These are phyloP conservation scores for Tieghemostelium lacteum DNA, from an alignment of 78 protist species.

Conservation along the genomic window DNA sequence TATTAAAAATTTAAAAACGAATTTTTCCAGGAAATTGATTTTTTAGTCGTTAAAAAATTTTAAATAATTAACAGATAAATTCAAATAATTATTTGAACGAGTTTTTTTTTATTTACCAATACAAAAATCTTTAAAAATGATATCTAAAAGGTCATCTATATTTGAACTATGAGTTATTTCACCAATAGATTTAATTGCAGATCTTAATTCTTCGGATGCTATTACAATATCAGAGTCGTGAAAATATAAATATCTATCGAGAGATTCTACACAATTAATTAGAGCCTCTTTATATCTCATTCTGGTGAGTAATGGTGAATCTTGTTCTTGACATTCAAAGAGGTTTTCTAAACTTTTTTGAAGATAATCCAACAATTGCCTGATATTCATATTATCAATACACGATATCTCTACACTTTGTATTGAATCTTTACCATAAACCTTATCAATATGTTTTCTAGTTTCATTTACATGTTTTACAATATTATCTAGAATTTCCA, in stretches of 20 bases:
- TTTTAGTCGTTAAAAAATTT: too few species aligned
- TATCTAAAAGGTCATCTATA: slow-evolving; percentile 89
- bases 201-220: slow-evolving; percentile 84
- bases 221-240: slow-evolving; percentile 56
- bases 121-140: slow-evolving; percentile 91
- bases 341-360: slow-evolving; percentile 6
- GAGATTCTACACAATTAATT: slow-evolving; percentile 48
- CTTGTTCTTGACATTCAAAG: slow-evolving; percentile 40
- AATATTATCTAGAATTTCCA: not conserved
- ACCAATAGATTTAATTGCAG: slow-evolving; percentile 68
- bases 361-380: slow-evolving; percentile 7
- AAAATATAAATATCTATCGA: slow-evolving; percentile 22
- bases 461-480: not conserved
- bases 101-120: slow-evolving; percentile 87
- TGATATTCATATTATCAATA: not conserved
- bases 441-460: slow-evolving; percentile 3
- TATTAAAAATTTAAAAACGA: too few species aligned
- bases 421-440: too few species aligned
- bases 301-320: slow-evolving; percentile 74
- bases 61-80: too few species aligned
- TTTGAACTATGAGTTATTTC: slow-evolving; percentile 80
- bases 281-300: slow-evolving; percentile 72
- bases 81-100: not conserved
- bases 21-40: too few species aligned
- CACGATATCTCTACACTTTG: slow-evolving; percentile 65